Base-by-base conservation (phyloP, 108 stramenopile species). In the Fragilaria crotonensis region DNA sequence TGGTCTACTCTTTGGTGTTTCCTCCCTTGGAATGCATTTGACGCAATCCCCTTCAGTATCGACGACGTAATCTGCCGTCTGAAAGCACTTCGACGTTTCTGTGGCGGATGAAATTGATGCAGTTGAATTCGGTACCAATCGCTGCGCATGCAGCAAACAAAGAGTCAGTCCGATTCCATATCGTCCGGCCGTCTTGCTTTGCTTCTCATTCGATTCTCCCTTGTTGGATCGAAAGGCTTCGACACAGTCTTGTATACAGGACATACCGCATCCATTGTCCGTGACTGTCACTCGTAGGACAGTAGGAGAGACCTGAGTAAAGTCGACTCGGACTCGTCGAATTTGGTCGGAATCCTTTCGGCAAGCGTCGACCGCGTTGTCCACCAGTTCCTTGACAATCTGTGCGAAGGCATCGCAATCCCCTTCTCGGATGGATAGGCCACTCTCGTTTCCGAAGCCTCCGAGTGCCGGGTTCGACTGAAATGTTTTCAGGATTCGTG, bases 291-390 rank as follows among this genome's bases (percentile, higher is more conserved):
- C 67, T 11, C 87, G 83, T 11, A 81, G 63, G 45, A 83, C 58
- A 21, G 57, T 49, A 25, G 68, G 41, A 14, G 64, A 63, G 44
- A 48, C 25, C 19, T 48, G 53, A 28, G 67, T 63, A 50, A 75
- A 71, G 5, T 60, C 68, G 33, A 81, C 75, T 21, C 75, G 63
- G 4, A 79, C 74, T 54, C 75, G 54, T 50, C 72, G 74, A 25
- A 26, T 27, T 30, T 52, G 20, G 30, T 69, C 44, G 48, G 32
- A 4, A 48, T 51, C 30, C 18, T 33, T 26, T n/a, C 52, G 22
- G 64, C 87, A 89, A 1, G 91, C 91, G 74, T 93, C 91, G 0
- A 93, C 79, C 25, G 85, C 91, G 63, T 93, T 93, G 73, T 93
- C 91, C 3, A 93, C 91, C 4, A 93, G 79, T 60, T 93, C 91